Evolutionary conservation across 2,329 filamentous ascomycete species (phyloP), one percentile per base, ranked within the genome.

Genomic region (Xylaria sp.): DNA sequence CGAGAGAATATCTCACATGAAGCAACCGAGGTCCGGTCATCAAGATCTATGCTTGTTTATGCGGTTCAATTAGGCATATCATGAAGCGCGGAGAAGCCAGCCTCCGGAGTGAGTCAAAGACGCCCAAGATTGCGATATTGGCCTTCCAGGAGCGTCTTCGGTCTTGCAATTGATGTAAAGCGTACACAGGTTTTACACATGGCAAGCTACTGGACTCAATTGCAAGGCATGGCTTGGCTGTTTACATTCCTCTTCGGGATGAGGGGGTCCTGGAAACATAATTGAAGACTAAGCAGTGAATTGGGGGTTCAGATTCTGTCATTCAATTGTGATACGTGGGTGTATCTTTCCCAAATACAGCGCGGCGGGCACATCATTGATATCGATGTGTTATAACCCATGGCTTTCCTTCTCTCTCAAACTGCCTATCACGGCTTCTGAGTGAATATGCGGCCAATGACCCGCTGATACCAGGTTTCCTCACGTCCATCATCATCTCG

Each of bases 241-340:
- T 5, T 30, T 30, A 30, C 23, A 42, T 42, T 51, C 19, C 13
- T 16, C 13, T 44, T 52, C 57, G n/a, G 9, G 3, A 44, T n/a
- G 48, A 23, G 16, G 37, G 4, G 9, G 11, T 13, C 30, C 42
- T 16, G 10, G n/a, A 42, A 4, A 19, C n/a, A n/a, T 6, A 11
- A 8, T 49, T 46, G 3, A 18, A 7, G 10, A 53, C 5, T 11
- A 19, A 48, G 13, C 3, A 58, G 9, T 30, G 30, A n/a, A 2
- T 16, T 53, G 18, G 18, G 35, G 54, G 30, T 51, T 49, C 37
- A 2, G 47, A 49, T 49, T 37, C 47, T 50, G 34, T 53, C 10
- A n/a, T 57, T 64, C 54, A 39, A n/a, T 59, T 56, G 54, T 60
- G 58, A 59, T 62, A 60, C 57, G 58, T 8, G n/a, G 50, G 54